Base-by-base conservation (phyloP, 1,284 basidiomycete genomes). In the Irpex sp. region DNA sequence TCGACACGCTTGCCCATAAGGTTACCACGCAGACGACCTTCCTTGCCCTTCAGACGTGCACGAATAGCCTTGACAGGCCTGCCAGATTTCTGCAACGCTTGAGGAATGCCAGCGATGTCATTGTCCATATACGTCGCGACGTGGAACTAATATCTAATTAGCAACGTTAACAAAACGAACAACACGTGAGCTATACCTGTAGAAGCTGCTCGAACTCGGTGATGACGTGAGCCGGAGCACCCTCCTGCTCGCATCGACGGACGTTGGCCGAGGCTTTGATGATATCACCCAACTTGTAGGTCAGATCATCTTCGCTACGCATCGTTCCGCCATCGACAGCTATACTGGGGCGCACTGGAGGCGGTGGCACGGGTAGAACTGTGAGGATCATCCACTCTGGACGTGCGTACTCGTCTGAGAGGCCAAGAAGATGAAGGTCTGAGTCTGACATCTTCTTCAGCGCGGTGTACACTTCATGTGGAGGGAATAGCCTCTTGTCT, bases 61-160 rank as follows among this genome's bases (percentile, higher is more conserved):
- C 97, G 94, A 72, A 99, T 98, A 47, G 97, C 97, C 79, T 99
- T 99, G 68, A 99, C 93, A 6, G 97, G 97, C 65, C 97, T 87
- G 39, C 97, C 97, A 36, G 95, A 97, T 77, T 99, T 99, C 74
- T 99, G 97, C 71, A 98, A 79, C 0, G 97, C 95, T 74, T 98
- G 96, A 0, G 97, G 97, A 50, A 98, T 95, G 62, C 97, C 97
- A 36, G 97, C 95, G 67, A 99, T 97, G 75, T 99, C 96, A 75
- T 99, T 99, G 75, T 99, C 97, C 97, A 99, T 99, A 75, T 99
- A 99, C 0, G 97, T 99, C 5, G 97, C 97, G 65, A 97, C 95
- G 74, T 99, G 97, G 76, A 97, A 99, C 89, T 95, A 15, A 21
- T 15, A 21, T 3, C 19, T 8, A 8, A 50, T 50, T 19, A 50